Evolutionary conservation across 176 grass and related monocot genomes (phyloP).

Genomic region (Alloteropsis semialata): DNA sequence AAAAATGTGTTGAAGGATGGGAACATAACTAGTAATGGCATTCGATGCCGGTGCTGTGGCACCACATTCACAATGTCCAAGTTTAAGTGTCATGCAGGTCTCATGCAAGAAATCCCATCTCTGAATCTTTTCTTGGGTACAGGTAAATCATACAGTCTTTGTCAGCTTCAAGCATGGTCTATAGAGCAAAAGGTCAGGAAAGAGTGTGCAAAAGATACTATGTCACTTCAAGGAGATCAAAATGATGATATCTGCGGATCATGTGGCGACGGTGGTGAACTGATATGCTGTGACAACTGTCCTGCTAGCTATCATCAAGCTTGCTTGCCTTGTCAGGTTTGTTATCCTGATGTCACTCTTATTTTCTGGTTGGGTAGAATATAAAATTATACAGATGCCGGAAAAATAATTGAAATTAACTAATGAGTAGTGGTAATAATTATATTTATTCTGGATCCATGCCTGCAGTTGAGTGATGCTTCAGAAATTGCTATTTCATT

Average conservation of each 20-base stretch:
- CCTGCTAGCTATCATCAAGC: constrained; percentile 73
- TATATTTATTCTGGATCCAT: constrained; percentile 8
- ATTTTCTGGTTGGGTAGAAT: constrained; percentile 14
- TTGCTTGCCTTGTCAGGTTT: constrained; percentile 82
- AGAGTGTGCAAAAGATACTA: constrained; percentile 45
- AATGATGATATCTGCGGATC: constrained; percentile 77
- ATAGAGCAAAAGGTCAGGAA: constrained; percentile 64
- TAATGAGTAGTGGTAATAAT: neutral
- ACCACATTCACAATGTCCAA: constrained; percentile 56
- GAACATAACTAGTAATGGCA: constrained; percentile 57
- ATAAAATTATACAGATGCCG: neutral
- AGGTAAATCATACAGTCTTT: constrained; percentile 75
- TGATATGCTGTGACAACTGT: constrained; percentile 96
- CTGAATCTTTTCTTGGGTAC: constrained; percentile 79
- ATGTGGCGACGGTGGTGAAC: constrained; percentile 86
- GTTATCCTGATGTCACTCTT: constrained; percentile 12
- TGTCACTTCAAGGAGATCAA: constrained; percentile 49
- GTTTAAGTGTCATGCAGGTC: constrained; percentile 68
- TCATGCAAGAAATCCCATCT: constrained; percentile 36
- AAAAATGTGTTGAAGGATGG: constrained; percentile 66
- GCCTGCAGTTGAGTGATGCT: neutral
- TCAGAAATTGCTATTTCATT: neutral
- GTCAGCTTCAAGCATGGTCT: constrained; percentile 85
- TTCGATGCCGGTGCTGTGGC: constrained; percentile 71
- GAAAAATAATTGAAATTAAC: neutral